Conservation (phyloP, 1,284 basidiomycete species). For the Cutaneotrichosporon sp. region DNA sequence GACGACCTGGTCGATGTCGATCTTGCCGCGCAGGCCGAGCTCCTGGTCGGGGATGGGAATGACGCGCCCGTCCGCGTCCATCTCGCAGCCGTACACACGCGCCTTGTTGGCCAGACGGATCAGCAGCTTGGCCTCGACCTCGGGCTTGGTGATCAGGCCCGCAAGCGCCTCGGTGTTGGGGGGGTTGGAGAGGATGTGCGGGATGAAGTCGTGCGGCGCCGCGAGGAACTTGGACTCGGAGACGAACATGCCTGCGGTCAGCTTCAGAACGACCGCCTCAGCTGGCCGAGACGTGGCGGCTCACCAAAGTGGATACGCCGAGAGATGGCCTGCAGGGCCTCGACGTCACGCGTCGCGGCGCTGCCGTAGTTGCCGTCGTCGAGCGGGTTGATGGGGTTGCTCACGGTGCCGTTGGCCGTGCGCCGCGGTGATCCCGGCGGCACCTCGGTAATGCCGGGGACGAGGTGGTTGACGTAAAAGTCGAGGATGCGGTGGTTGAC, state of each 20-base stretch:
- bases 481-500: conserved; percentile 81
- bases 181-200: conserved; percentile 70
- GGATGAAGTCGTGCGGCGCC: conserved; percentile 83
- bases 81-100: conserved; percentile 85
- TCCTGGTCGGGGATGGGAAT: conserved; percentile 32
- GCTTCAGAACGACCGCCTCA: too few relatives aligned
- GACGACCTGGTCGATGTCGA: conserved; percentile 91
- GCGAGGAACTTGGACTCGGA: conserved; percentile 92
- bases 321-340: conserved; percentile 89
- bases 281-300: too few relatives aligned
- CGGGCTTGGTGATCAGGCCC: conserved; percentile 90
- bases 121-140: conserved; percentile 87
- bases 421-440: conserved; percentile 57
- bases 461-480: conserved; percentile 81
- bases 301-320: conserved; percentile 96
- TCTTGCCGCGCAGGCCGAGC: conserved; percentile 61
- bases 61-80: conserved; percentile 70
- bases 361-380: conserved; percentile 94
- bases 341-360: conserved; percentile 89
- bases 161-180: conserved; percentile 76
- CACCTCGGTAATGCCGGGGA: conserved; percentile 66
- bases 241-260: conserved; percentile 88
- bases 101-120: conserved; percentile 88
- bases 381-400: conserved; percentile 5
- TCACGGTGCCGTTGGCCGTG: conserved; percentile 58